Evolutionary conservation across 2,329 filamentous ascomycete genomes (phyloP).

Genomic region (Pseudogymnoascus sp.): DNA sequence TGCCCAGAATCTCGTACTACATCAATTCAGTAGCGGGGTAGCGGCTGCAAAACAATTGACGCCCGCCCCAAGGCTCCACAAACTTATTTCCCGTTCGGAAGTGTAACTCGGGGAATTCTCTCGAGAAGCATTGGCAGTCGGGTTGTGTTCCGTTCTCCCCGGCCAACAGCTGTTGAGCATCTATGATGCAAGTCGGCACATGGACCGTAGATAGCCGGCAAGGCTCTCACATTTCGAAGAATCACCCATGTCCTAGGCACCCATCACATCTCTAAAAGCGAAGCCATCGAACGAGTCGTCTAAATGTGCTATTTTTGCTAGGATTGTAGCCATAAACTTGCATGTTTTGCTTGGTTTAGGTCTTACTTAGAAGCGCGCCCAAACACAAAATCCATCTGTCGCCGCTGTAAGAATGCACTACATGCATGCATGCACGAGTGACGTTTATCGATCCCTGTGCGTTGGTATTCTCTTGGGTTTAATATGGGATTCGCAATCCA

Average conservation of each 20-base stretch:
- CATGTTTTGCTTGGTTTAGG: neutral
- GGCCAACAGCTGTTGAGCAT: neutral
- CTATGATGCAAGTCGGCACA: neutral
- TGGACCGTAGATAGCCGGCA: neutral
- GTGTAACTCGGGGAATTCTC: neutral
- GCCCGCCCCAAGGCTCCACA: constrained; percentile 2
- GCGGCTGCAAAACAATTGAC: neutral
- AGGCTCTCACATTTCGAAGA: neutral
- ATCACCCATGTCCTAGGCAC: neutral
- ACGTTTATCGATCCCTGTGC: neutral
- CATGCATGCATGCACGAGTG: neutral
- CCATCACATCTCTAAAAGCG: neutral
- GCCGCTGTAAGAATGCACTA: neutral
- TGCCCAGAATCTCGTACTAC: neutral
- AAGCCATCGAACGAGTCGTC: neutral
- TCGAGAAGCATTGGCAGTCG: neutral
- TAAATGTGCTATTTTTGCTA: neutral
- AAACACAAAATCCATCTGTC: neutral
- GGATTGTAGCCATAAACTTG: neutral
- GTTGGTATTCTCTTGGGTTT: neutral
- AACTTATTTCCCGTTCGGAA: neutral
- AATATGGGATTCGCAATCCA: neutral
- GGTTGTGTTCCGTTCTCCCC: constrained; percentile 2
- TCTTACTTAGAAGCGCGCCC: neutral
- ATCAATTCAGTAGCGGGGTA: neutral